Evolutionary conservation across 768 basidiomycete species (phyloP).

Genomic region (Russula lepida): DNA sequence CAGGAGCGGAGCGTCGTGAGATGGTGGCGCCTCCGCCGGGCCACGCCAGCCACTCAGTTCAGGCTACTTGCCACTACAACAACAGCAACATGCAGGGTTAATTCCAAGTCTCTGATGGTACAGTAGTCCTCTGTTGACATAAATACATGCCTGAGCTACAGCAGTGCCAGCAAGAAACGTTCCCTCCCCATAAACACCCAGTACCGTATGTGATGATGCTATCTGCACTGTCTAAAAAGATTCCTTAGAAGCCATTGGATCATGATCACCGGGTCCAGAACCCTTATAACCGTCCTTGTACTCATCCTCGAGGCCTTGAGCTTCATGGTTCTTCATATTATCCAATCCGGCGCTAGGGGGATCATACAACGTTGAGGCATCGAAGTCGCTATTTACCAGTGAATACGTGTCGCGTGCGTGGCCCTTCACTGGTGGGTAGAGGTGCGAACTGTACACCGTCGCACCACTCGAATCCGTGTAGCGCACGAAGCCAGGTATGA

Average conservation of each 20-base stretch:
- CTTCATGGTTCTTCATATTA: background rate
- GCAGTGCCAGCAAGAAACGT: background rate
- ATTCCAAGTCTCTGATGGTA: background rate
- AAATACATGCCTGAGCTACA: background rate
- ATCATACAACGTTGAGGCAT: background rate
- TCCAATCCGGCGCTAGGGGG: background rate
- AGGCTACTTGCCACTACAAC: background rate
- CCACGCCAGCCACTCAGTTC: background rate
- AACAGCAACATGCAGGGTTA: too few relatives aligned
- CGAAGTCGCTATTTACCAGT: background rate
- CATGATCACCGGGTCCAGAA: background rate
- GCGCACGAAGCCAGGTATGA: constrained; percentile 14
- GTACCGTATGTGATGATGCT: too few relatives aligned
- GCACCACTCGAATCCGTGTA: constrained; percentile 12
- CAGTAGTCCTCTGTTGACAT: background rate
- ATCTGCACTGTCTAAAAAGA: background rate
- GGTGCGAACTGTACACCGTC: constrained; percentile 13
- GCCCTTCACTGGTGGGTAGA: background rate
- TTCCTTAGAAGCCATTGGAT: background rate
- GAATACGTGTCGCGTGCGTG: background rate
- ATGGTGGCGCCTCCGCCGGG: background rate
- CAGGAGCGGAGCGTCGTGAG: background rate
- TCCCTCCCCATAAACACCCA: background rate
- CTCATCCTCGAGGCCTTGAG: background rate
- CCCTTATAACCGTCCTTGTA: background rate